These are phyloP conservation scores for Eutrema yunnanense DNA, from an alignment of 345 rosid species.

Conservation along the genomic window DNA sequence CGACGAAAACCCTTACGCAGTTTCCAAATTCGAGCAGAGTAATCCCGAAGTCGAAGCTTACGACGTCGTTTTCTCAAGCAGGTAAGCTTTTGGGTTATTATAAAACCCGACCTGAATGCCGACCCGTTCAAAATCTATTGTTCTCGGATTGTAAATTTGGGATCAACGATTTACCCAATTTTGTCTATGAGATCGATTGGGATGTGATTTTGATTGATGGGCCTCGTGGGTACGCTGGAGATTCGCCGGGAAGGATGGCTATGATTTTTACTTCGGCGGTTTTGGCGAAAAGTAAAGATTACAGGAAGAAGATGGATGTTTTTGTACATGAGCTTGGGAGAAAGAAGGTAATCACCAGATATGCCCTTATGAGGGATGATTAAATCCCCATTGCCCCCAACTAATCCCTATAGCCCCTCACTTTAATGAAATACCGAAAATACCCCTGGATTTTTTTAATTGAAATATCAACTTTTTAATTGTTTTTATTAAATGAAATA, in stretches of 20 bases:
- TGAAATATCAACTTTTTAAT: no score
- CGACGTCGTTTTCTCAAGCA: constrained; percentile 63
- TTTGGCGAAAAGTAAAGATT: constrained; percentile 54
- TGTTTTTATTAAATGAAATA: no score
- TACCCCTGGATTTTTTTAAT: no score
- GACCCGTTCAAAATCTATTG: constrained; percentile 82
- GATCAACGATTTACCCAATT: constrained; percentile 79
- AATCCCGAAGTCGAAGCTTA: constrained; percentile 69
- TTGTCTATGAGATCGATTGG: constrained; percentile 72
- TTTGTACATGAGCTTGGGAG: constrained; percentile 72
- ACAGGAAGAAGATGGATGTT: constrained; percentile 46
- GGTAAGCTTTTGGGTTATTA: constrained; percentile 33
- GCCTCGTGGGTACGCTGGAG: constrained; percentile 56
- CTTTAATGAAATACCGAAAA: no score
- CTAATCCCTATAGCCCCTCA: no score
- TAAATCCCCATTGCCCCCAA: no score
- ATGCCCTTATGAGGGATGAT: no score
- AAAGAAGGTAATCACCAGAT: no score
- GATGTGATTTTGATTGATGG: constrained; percentile 80
- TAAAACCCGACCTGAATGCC: constrained; percentile 49
- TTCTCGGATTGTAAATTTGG: constrained; percentile 81
- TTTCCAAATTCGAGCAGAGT: constrained; percentile 53
- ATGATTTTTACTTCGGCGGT: constrained; percentile 79
- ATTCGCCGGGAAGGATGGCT: constrained; percentile 82
- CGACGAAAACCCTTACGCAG: constrained; percentile 64